Percentiles rank a stretch among this genome's conserved stretches.
phyloP scores from a whole-genome alignment of 176 grass and related monocot genomes.

The Echinochloa phyllopogon region DNA sequence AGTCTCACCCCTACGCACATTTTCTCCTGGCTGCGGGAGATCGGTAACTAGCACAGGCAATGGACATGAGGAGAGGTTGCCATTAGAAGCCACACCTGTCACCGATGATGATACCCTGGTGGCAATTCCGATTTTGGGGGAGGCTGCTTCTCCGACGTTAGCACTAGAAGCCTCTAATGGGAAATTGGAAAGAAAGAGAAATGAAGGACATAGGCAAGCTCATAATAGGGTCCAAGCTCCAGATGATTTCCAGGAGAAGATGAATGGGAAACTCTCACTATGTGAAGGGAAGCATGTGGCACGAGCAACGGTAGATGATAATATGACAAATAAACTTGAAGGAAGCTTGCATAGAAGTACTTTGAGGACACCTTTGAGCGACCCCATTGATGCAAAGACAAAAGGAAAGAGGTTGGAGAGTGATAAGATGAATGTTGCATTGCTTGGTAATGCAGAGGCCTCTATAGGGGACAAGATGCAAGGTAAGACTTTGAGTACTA shows the following conservation, averaged over 20 bases:
- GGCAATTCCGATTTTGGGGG: neutral
- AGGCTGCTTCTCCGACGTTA: neutral
- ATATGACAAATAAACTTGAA: conserved; percentile 9
- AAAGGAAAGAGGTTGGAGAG: conserved; percentile 31
- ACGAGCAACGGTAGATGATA: neutral
- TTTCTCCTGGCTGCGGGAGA: neutral
- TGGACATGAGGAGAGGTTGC: neutral
- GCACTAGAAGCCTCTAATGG: conserved; percentile 9
- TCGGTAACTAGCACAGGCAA: neutral
- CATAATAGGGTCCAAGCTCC: neutral
- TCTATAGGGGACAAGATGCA: neutral
- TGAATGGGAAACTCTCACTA: neutral
- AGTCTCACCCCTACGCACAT: neutral
- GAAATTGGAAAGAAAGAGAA: conserved; percentile 20
- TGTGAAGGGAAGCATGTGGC: neutral
- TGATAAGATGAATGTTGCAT: conserved; percentile 23
- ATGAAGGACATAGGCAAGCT: conserved; percentile 7
- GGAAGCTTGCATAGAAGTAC: conserved; percentile 15
- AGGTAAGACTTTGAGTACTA: conserved; percentile 8
- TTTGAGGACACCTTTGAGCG: neutral
- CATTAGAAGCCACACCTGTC: conserved; percentile 8
- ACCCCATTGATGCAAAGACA: conserved; percentile 22
- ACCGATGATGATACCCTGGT: conserved; percentile 3
- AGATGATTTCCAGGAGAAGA: conserved; percentile 15
- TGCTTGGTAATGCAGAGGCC: neutral